These are phyloP conservation scores for Penicillium maclennaniae DNA, from an alignment of 495 filamentous ascomycete species.

Conservation along the genomic window DNA sequence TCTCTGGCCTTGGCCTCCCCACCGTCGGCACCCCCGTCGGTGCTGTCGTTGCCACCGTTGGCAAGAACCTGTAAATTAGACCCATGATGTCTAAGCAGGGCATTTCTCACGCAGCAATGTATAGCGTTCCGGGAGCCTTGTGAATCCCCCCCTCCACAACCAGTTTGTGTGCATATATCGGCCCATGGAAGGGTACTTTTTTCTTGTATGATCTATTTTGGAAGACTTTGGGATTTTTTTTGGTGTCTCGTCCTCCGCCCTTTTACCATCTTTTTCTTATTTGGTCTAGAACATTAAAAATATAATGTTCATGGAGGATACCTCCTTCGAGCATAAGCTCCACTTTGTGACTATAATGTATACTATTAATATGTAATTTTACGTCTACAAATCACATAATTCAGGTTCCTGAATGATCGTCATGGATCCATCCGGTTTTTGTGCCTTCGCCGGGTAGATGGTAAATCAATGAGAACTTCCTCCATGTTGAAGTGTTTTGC, in stretches of 20 bases:
- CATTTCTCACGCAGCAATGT: constrained; percentile 22
- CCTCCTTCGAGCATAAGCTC: neutral
- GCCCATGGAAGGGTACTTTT: constrained; percentile 14
- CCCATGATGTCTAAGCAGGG: neutral
- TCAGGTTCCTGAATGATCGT: no score
- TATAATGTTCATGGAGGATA: constrained; percentile 2
- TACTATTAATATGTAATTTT: neutral
- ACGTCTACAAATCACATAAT: neutral
- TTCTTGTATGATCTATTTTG: constrained; percentile 11
- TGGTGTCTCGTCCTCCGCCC: constrained; percentile 6
- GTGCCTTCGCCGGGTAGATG: no score
- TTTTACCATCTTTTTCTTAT: constrained; percentile 2
- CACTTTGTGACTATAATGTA: neutral
- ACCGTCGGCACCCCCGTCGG: constrained; percentile 29
- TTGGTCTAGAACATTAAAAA: constrained; percentile 8
- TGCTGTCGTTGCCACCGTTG: constrained; percentile 34
- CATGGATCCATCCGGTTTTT: no score
- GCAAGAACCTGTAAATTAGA: constrained; percentile 32
- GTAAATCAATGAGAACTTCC: no score
- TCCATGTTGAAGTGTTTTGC: no score
- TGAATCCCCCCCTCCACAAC: constrained; percentile 12
- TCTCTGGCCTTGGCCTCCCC: constrained; percentile 38
- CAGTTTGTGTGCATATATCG: constrained; percentile 20
- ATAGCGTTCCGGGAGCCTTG: constrained; percentile 20
- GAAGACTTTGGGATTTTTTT: neutral